Base-by-base conservation (phyloP, 768 basidiomycete genomes). In the Candolleomyces efflorescens region DNA sequence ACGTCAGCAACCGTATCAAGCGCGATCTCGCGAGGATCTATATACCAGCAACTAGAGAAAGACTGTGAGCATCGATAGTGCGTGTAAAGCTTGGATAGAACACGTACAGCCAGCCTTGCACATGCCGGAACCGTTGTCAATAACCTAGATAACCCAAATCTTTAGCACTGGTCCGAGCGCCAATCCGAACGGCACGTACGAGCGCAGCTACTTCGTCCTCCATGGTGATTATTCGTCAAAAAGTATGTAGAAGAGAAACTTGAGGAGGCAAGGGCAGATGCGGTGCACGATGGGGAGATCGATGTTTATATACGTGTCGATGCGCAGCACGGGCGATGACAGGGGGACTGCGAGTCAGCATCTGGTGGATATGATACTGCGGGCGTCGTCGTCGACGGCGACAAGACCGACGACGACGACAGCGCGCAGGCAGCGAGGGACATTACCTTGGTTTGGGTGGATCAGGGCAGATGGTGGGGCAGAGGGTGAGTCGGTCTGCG, bases 21-120 rank as follows among this genome's bases (percentile, higher is more conserved):
- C n/a, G 54, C 53, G 49, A 60, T 24, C 9, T 47, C 41, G 41
- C 20, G 27, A 52, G 59, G 56, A 52, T 44, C 56, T 62, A 55
- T 68, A 11, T 78, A 85, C 85, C 87, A 79, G 86, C 84, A 74
- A 87, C 86, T 88, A 65, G 58, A 63, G 53, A 48, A 60, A 37
- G 56, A 65, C 49, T 68, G 62, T 68, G 69, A 17, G 67, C 63
- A 48, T 44, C 27, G 36, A 22, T 23, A 53, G 58, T 38, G 20
- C 39, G 15, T 36, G 39, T 51, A 60, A 50, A 60, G 53, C 53
- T 58, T 57, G 52, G 32, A 24, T 56, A 56, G 65, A 64, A 62
- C 39, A 87, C 89, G 67, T 73, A 92, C 91, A 94, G 78, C 97
- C 96, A 85, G 96, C 96, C 81, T 98, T 98, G 89, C 95, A 98